Evolutionary conservation across 2,329 filamentous ascomycete genomes (phyloP), one percentile per base, ranked within the genome.

Genomic region (Alternaria arbusti): DNA sequence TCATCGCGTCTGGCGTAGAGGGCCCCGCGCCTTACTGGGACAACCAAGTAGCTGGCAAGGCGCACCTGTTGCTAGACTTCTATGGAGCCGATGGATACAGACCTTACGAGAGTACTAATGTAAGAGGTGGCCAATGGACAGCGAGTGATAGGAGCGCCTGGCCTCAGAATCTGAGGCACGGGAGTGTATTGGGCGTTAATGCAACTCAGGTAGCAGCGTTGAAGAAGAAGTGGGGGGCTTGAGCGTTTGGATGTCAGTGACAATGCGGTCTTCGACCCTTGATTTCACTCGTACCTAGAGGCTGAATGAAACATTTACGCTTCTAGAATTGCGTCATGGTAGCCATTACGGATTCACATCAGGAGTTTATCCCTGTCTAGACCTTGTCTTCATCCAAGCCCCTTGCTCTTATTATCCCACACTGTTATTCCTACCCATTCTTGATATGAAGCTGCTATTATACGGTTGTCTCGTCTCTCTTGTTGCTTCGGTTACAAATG

Each of bases 131-230:
- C 45, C 79, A 75, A 17, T 88, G 85, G 85, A 78, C 73, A 2
- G 81, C 82, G 28, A 84, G 82, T 46, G 78, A 79, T 61, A 69
- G 81, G 40, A 70, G 70, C 2, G 76, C 66, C 1, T 87, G 85
- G 66, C 85, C 85, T 9, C 80, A 68, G 50, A 82, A 83, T 30
- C 62, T 87, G 68, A 83, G 86, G 64, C 86, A 87, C 74, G 85
- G 85, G 9, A 83, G 82, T 28, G 55, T 57, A 3, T n/a, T 57
- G 30, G 55, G 55, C 10, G 45, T 57, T 13, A 51, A 32, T 11
- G 23, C 28, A 11, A 20, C 55, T 61, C 65, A 82, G 49, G 84
- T 83, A 50, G 74, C 81, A 61, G 82, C 83, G 6, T 66, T 87
- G 63, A 70, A 61, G 22, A 64, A 61, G 22, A 75, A 68, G 60